Base-by-base conservation (phyloP, 1,284 basidiomycete species). In the Volvariella volvacea region DNA sequence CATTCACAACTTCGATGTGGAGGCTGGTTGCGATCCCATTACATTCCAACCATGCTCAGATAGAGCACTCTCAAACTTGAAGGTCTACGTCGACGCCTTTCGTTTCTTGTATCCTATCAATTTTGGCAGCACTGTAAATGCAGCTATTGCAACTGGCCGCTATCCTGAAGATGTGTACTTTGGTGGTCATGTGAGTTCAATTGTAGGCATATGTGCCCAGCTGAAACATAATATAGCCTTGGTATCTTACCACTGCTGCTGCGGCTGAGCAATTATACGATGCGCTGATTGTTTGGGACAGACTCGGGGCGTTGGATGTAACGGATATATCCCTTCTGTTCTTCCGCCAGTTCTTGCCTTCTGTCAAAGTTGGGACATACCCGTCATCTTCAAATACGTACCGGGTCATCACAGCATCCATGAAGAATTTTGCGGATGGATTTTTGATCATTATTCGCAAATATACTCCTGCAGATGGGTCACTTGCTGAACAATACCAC, bases 251-350 rank as follows among this genome's bases (percentile, higher is more conserved):
- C n/a, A 83, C 81, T 0, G 66, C 76, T 37, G 80, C 79, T 6
- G 80, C 77, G 3, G 78, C 82, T 1, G 80, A 86, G 50, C 82
- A 83, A 58, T 69, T 85, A 48, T 84, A 85, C 47, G 73, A 80
- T 36, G 70, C 83, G 0, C 64, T 83, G 38, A 68, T 66, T 41
- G 74, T 78, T 22, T 86, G 82, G 81, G 65, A 74, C 21, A 53
- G 57, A 0, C 66, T 71, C 52, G 70, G 68, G 10, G 67, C 61
- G 3, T 51, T 85, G 30, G 64, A 63, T 1, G 64, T 85, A 42
- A 83, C 81, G 1, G 55, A 64, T 9, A 67, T 62, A 42, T 85
- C 83, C 1, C 76, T 80, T 36, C 61, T 74, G 3, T 85, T 85
- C 67, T 83, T 85, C 70, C 64, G 67, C 22, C 70, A 71, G 43